phyloP scores from a whole-genome alignment of 2,329 filamentous ascomycete genomes.

The Dryadomyces quercivorus region DNA sequence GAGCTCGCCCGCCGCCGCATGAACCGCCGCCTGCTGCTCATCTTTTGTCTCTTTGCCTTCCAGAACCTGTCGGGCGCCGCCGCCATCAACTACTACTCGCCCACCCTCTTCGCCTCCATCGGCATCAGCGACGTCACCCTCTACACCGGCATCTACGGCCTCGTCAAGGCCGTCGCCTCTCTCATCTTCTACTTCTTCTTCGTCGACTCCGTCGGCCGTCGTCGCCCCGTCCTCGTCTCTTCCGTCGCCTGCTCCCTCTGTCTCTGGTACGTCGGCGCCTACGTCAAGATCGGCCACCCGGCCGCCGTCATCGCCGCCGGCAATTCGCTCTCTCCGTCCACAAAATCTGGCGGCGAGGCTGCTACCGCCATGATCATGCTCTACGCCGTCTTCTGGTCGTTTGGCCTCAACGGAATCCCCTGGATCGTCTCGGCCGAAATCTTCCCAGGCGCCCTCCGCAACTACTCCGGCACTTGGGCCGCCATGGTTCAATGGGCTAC shows the following conservation, averaged over 20 bases:
- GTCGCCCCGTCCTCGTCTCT: conserved; percentile 29
- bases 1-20: conserved; percentile 26
- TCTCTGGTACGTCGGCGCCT: conserved; percentile 39
- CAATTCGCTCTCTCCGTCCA: conserved; percentile 30
- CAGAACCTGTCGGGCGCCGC: conserved; percentile 29
- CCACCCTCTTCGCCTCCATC: conserved; percentile 27
- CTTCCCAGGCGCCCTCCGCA: conserved; percentile 30
- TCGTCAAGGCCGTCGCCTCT: conserved; percentile 28
- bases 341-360: conserved; percentile 33
- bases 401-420: conserved; percentile 31
- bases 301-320: conserved; percentile 21
- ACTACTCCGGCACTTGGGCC: conserved; percentile 27
- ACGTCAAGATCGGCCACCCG: conserved; percentile 22
- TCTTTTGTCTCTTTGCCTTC: conserved; percentile 25
- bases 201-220: conserved; percentile 27
- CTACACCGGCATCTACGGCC: conserved; percentile 39
- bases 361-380: conserved; percentile 43
- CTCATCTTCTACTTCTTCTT: conserved; percentile 28
- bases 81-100: conserved; percentile 31
- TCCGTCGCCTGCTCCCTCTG: conserved; percentile 33
- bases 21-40: conserved; percentile 25
- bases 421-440: conserved; percentile 33
- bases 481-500: conserved; percentile 25
- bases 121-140: conserved; percentile 32
- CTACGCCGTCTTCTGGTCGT: conserved; percentile 30